Percentiles rank a stretch among this genome's conserved stretches.
Conservation (phyloP, 495 filamentous ascomycete genomes). For the Annulohypoxylon stygium region DNA sequence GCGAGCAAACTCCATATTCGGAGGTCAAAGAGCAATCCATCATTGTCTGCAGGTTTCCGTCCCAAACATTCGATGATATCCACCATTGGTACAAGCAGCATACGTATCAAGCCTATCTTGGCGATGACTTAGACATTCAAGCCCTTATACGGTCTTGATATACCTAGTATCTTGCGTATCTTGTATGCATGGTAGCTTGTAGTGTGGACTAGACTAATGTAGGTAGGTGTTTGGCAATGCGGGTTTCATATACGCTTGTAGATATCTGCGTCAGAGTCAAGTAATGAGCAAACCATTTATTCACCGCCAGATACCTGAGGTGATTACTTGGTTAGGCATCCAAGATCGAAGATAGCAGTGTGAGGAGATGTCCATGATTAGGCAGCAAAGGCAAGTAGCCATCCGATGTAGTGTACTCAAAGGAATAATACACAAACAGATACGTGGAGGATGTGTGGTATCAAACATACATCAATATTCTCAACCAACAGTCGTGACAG, state of each 20-base stretch:
- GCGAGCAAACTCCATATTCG: background rate
- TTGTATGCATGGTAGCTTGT: too few species aligned
- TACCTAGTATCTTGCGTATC: too few species aligned
- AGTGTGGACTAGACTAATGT: too few species aligned
- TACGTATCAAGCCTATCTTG: background rate
- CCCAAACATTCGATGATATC: too few species aligned
- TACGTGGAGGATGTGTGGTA: background rate
- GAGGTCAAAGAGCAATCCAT: too few species aligned
- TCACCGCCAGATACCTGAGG: background rate
- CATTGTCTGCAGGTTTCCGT: too few species aligned
- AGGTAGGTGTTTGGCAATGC: background rate
- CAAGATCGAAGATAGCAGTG: background rate
- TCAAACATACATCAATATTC: background rate
- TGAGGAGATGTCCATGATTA: background rate
- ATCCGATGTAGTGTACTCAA: background rate
- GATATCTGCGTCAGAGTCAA: slow-evolving; percentile 6
- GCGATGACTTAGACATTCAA: background rate
- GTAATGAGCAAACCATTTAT: background rate
- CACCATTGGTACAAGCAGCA: background rate
- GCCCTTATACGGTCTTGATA: background rate
- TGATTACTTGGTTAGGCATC: background rate
- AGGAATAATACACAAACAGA: background rate
- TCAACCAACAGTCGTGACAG: background rate
- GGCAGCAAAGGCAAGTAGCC: background rate
- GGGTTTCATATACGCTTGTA: background rate